phyloP scores from a whole-genome alignment of 192 early-diverging fungal species.

The Coemansia asiatica region DNA sequence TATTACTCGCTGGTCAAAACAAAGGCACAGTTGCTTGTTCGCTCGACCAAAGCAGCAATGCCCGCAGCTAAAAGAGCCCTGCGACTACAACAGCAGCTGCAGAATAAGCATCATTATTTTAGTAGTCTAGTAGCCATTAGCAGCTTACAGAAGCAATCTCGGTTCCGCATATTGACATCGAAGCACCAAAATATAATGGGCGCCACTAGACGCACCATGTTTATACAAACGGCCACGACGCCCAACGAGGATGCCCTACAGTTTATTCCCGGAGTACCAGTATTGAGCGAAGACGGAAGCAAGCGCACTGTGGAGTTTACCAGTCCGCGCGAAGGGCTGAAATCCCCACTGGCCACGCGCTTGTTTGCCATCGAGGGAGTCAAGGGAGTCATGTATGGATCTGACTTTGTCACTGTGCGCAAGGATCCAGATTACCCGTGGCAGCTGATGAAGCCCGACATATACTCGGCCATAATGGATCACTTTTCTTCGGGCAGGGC shows the following conservation, averaged over 20 bases:
- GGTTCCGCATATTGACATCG: too few relatives aligned
- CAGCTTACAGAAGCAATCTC: constrained; percentile 1
- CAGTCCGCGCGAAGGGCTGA: constrained; percentile 67
- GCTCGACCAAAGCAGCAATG: neutral
- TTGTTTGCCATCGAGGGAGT: constrained; percentile 97
- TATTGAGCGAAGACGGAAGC: constrained; percentile 58
- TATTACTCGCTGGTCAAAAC: neutral
- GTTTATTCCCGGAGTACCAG: constrained; percentile 91
- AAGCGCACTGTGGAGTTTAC: constrained; percentile 83
- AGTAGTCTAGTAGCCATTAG: neutral
- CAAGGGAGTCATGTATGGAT: constrained; percentile 81
- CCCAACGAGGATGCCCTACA: constrained; percentile 95
- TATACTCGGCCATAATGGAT: constrained; percentile 95
- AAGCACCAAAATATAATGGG: neutral
- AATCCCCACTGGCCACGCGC: constrained; percentile 84
- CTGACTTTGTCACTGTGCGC: constrained; percentile 94
- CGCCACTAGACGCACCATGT: constrained; percentile 64
- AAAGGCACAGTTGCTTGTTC: neutral
- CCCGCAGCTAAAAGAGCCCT: neutral
- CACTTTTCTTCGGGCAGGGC: constrained; percentile 83
- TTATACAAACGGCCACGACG: constrained; percentile 86
- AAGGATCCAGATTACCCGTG: constrained; percentile 88
- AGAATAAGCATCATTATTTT: too few relatives aligned
- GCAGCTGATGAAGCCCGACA: constrained; percentile 97
- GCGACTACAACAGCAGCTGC: neutral